Conservation (phyloP, 495 filamentous ascomycete genomes). For the Aspergillus baeticus region DNA sequence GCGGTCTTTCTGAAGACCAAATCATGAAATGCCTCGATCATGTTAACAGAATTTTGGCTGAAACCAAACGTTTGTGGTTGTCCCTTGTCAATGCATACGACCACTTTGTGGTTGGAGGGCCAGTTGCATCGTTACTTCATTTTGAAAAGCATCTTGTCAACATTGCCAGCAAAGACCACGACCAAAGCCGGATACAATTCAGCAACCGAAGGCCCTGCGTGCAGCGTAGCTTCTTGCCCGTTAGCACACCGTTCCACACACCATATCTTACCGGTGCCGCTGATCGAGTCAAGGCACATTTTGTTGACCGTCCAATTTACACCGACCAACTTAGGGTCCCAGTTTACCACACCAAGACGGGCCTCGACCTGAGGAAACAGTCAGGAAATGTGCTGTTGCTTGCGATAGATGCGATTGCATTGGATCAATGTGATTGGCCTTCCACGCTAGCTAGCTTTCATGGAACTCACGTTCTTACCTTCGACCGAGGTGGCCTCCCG, state of each 20-base stretch:
- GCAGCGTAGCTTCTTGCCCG: slow-evolving; percentile 24
- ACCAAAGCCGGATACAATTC: slow-evolving; percentile 22
- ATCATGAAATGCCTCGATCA: slow-evolving; percentile 1
- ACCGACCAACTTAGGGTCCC: slow-evolving; percentile 25
- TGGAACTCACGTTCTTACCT: slow-evolving; percentile 20
- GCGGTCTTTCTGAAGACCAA: slow-evolving; percentile 4
- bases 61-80: slow-evolving; percentile 18
- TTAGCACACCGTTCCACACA: slow-evolving; percentile 36
- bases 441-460: background rate
- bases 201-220: slow-evolving; percentile 20
- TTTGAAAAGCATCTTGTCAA: slow-evolving; percentile 13
- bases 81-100: slow-evolving; percentile 30
- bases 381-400: slow-evolving; percentile 17
- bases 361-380: slow-evolving; percentile 22
- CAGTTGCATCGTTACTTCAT: slow-evolving; percentile 22
- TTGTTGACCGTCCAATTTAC: slow-evolving; percentile 15
- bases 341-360: slow-evolving; percentile 35
- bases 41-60: slow-evolving; percentile 11
- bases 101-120: slow-evolving; percentile 33
- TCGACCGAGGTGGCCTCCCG: slow-evolving; percentile 21
- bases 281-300: slow-evolving; percentile 14
- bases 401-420: slow-evolving; percentile 26
- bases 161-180: slow-evolving; percentile 10
- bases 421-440: slow-evolving; percentile 19
- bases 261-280: slow-evolving; percentile 26